Base-by-base conservation (phyloP, 345 rosid species). In the Anastatica hierochuntica region DNA sequence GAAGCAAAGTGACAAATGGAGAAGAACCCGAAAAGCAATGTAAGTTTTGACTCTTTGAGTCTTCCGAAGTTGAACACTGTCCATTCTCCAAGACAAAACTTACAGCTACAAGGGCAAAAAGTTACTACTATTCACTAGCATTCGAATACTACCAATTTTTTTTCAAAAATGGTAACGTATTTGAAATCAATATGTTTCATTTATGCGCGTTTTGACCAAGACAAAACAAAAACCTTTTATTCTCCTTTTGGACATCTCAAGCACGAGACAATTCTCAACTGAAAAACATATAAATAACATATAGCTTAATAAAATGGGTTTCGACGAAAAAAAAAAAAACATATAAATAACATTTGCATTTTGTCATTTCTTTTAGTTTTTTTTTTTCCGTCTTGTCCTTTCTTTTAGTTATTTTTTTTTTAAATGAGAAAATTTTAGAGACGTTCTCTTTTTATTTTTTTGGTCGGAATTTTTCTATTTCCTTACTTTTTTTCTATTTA, bases 1-100 rank as follows among this genome's bases (percentile, higher is more conserved):
- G 54, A 66, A 58, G 71, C 71, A 66, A 66, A 66, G 71, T 51
- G 60, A 59, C 50, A 66, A 50, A 43, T 49, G 53, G 47, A 56
- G 34, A 64, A 49, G 7, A 56, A 42, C 24, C 52, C 42, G 43
- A 51, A 54, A 66, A 66, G 53, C 70, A 49, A 57, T 48, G 58
- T 14, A 43, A 17, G 18, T 12, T 20, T 66, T 44, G 65, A 59
- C 66, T 66, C 49, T 66, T 24, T 21, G 55, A 59, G 38, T 29
- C 14, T 35, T 50, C n/a, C 56, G 20, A 66, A 3, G 41, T 39
- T 51, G 48, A 66, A 52, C 60, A 19, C 1, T 44, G 17, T 58
- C 50, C 54, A 11, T 51, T 66, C 49, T 57, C 41, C 70, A 10
- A 56, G 51, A 41, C 37, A 56, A 49, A n/a, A n/a, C n/a, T n/a